Base-by-base conservation (phyloP, 2,329 filamentous ascomycete genomes). In the Cordyceps militaris region DNA sequence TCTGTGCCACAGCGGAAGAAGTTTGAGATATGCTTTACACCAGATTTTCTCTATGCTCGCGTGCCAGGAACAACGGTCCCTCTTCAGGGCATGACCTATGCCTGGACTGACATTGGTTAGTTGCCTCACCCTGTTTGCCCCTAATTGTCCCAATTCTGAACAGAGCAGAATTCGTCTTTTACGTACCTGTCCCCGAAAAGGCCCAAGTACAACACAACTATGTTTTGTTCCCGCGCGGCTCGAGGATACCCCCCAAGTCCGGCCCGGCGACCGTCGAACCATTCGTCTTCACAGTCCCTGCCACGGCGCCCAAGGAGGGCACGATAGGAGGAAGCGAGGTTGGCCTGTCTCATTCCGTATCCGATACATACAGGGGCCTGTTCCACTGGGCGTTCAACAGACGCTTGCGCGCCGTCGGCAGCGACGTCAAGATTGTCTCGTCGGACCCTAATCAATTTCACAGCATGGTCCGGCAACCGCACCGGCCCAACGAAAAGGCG, bases 1-100 rank as follows among this genome's bases (percentile, higher is more conserved):
- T 81, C 83, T 1, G 76, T 86, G 4, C 85, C 85, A 0, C 82
- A 85, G 71, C 76, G 85, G 61, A 88, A 88, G 71, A 88, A 87
- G 69, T 83, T 83, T 63, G 82, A 84, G 62, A 68, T 88, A 9
- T 84, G 81, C 68, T 80, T 87, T 61, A 87, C 84, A 2, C 71
- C 76, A 6, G 76, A 77, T 60, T 80, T 82, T 61, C 65, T 87
- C 34, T 86, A 85, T 61, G 83, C 82, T 14, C 76, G 79, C 36
- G 72, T 74, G 1, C 73, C 81, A 0, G 77, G 77, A 44, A 79
- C 80, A 1, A 76, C 76, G 2, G 72, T 73, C 24, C 80, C 82
- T 0, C 74, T 81, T 16, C 71, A 77, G 19, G 79, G 78, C 47
- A 79, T 83, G 49, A 76, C 79, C 14, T 84, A 84, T 63, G 74